A percentile compares a stretch with the other conserved stretches of the same genome.
phyloP scores from a whole-genome alignment of 1,284 basidiomycete genomes.

The Sphaerobolus stellatus region DNA sequence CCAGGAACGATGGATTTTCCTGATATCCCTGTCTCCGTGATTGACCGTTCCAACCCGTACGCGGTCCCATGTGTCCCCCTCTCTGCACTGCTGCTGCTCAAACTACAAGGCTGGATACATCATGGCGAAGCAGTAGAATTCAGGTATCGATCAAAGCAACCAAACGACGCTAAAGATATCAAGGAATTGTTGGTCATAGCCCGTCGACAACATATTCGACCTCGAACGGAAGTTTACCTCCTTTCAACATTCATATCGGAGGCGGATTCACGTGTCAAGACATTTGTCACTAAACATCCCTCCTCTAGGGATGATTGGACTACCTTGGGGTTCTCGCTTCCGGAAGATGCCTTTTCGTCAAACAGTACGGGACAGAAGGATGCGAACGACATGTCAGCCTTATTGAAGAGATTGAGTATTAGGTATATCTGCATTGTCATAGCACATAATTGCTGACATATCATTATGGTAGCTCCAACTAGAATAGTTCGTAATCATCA shows the following conservation, averaged over 20 bases:
- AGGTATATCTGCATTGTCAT: no score
- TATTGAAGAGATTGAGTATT: no score
- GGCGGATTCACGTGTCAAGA: conserved; percentile 19
- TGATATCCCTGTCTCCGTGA: conserved; percentile 28
- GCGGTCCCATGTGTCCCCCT: conserved; percentile 46
- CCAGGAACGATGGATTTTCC: conserved; percentile 48
- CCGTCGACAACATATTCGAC: conserved; percentile 16
- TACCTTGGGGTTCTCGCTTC: conserved; percentile 27
- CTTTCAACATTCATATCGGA: conserved; percentile 26
- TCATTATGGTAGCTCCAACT: no score
- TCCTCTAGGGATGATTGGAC: conserved; percentile 22
- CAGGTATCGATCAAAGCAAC: conserved; percentile 39
- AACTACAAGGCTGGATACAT: conserved; percentile 52
- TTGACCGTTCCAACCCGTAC: conserved; percentile 24
- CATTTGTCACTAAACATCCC: conserved; percentile 25
- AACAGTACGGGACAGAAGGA: no score
- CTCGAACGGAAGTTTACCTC: conserved; percentile 25
- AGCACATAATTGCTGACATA: no score
- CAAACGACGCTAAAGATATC: conserved; percentile 45
- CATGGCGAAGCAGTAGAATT: conserved; percentile 35
- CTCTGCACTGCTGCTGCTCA: conserved; percentile 45
- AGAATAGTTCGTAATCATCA: no score
- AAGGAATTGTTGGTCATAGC: conserved; percentile 40
- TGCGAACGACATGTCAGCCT: no score
- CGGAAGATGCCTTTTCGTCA: no score